Evolutionary conservation across 495 filamentous ascomycete species (phyloP), one percentile per base, ranked within the genome.

Genomic region (Podospora didyma): DNA sequence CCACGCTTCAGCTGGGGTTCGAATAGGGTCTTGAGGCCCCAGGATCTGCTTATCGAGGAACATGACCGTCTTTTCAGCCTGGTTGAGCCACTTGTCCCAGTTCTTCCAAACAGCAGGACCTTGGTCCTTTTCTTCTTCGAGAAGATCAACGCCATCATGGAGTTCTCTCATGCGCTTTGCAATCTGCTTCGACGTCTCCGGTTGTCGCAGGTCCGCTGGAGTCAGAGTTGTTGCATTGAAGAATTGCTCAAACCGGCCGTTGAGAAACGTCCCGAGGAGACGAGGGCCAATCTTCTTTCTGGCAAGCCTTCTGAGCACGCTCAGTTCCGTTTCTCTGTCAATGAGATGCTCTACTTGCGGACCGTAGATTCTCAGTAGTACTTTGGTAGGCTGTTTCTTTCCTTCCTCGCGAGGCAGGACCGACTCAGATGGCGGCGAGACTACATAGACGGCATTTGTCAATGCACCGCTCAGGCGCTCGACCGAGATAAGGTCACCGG

Each of bases 151-250:
- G 7, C 94, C 94, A 53, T 95, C 90, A 61, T 99, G 94, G 20
- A 99, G 79, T 71, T 99, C 94, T 57, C 91, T 80, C 89, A 99
- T 96, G 39, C 94, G 86, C 77, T 97, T 99, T n/a, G 94, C 92
- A 67, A 99, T 97, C 61, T 96, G 89, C 62, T 82, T 89, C 37
- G 89, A 92, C 0, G 89, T 96, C 28, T 88, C 87, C 2, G 92
- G 87, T 49, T 86, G 80, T 21, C 89, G 86, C 50, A 99, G 73
- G 65, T 96, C 90, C 10, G 81, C 73, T 2, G 86, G 77, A 0
- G 86, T 92, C 28, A 99, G 76, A 2, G 94, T 84, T 20, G 79
- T 77, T 0, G 95, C 89, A 64, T 96, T 81, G 62, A 94, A 88
- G 68, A 86, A 96, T 70, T 97, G 86, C 70, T 99, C 94, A 60